Evolutionary conservation across 108 stramenopile genomes (phyloP).

Genomic region (Skeletonema menzelii): DNA sequence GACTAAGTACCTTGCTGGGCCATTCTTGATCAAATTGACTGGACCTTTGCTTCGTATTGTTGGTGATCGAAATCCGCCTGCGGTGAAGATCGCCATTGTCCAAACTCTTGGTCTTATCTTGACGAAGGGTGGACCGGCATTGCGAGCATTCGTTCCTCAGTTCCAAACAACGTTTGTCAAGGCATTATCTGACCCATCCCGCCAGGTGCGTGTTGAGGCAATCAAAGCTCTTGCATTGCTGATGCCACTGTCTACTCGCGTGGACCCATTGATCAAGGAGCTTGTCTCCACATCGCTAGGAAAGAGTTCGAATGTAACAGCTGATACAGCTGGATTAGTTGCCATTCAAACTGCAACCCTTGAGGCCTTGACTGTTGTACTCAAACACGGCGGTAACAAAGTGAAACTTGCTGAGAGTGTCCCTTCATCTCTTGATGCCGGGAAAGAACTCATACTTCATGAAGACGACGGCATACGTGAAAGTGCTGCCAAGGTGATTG

Average conservation of each 20-base stretch:
- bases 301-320: constrained; percentile 44
- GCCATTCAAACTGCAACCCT: constrained; percentile 85
- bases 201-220: constrained; percentile 87
- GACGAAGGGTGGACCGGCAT: constrained; percentile 88
- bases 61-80: constrained; percentile 92
- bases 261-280: constrained; percentile 93
- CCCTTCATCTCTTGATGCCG: constrained; percentile 79
- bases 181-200: constrained; percentile 91
- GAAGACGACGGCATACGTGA: constrained; percentile 83
- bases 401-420: constrained; percentile 84
- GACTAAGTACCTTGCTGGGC: constrained; percentile 85
- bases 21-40: constrained; percentile 94
- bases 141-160: constrained; percentile 98
- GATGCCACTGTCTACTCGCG: constrained; percentile 86
- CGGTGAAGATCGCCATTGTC: constrained; percentile 93
- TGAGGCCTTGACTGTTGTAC: constrained; percentile 69
- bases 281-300: constrained; percentile 78
- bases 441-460: constrained; percentile 66
- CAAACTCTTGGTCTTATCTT: constrained; percentile 89
- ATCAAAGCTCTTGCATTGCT: constrained; percentile 83
- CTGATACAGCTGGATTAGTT: constrained; percentile 64
- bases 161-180: constrained; percentile 99
- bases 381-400: constrained; percentile 76
- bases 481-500: constrained; percentile 82
- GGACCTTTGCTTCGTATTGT: constrained; percentile 98